These are phyloP conservation scores for Blastosporella zonata DNA, from an alignment of 1,284 basidiomycete species.

Conservation along the genomic window DNA sequence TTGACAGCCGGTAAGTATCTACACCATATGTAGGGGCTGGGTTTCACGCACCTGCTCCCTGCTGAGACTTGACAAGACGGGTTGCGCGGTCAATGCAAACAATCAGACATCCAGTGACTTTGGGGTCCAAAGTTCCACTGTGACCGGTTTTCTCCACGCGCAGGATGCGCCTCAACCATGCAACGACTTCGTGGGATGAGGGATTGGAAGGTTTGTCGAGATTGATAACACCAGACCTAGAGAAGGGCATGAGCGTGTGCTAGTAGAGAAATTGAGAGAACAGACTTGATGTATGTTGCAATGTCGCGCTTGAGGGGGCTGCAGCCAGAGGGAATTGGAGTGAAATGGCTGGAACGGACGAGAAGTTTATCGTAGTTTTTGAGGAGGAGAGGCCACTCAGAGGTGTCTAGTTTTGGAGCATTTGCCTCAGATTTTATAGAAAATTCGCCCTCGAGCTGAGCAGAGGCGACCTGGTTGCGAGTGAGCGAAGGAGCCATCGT, in stretches of 20 bases:
- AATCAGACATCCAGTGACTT: slow-evolving; percentile 98
- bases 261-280: slow-evolving; percentile 5
- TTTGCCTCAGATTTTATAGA: slow-evolving; percentile 78
- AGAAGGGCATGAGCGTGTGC: slow-evolving; percentile 7
- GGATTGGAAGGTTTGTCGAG: slow-evolving; percentile 99
- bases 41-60: slow-evolving; percentile 75
- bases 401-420: slow-evolving; percentile 85
- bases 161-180: slow-evolving; percentile 95
- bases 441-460: slow-evolving; percentile 75
- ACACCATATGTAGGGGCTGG: not conserved
- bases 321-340: slow-evolving; percentile 90
- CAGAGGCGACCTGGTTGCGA: slow-evolving; percentile 65
- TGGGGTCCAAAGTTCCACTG: slow-evolving; percentile 97
- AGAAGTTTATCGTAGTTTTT: slow-evolving; percentile 99
- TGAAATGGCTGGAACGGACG: slow-evolving; percentile 95
- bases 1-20: slow-evolving; percentile 27
- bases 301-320: slow-evolving; percentile 95
- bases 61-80: slow-evolving; percentile 97
- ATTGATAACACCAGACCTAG: slow-evolving; percentile 96
- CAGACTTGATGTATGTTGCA: slow-evolving; percentile 82
- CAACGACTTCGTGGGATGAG: slow-evolving; percentile 99
- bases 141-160: slow-evolving; percentile 98
- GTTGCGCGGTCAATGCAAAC: slow-evolving; percentile 99
- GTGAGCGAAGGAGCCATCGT: slow-evolving; percentile 54
- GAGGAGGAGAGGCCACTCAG: slow-evolving; percentile 95